These are phyloP conservation scores for Papiliotrema flavescens DNA, from an alignment of 1,284 basidiomycete genomes.

Conservation along the genomic window DNA sequence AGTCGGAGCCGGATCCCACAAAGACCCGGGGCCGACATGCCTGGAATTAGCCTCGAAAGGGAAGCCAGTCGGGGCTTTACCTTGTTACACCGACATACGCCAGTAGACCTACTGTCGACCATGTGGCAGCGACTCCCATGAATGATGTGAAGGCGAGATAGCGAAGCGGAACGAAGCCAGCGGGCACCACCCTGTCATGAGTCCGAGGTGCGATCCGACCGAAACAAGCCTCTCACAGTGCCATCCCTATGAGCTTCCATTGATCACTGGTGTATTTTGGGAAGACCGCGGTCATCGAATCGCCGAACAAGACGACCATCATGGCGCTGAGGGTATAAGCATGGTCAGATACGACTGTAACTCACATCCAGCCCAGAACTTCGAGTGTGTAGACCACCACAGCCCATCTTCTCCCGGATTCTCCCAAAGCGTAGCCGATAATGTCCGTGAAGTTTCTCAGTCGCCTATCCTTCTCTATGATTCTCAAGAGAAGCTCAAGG, in stretches of 20 bases:
- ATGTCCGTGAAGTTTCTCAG: slow-evolving; percentile 44
- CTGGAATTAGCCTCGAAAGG: background rate
- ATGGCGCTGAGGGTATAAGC: too few relatives aligned
- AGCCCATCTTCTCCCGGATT: slow-evolving; percentile 62
- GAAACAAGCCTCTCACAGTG: slow-evolving; percentile 56
- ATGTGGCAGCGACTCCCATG: slow-evolving; percentile 71
- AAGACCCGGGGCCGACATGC: slow-evolving; percentile 66
- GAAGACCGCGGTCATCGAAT: slow-evolving; percentile 70
- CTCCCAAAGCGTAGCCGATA: slow-evolving; percentile 53
- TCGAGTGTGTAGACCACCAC: slow-evolving; percentile 75
- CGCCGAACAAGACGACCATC: slow-evolving; percentile 76
- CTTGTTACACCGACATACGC: slow-evolving; percentile 65
- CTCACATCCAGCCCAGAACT: slow-evolving; percentile 60
- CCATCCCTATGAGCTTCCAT: slow-evolving; percentile 70
- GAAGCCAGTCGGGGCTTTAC: background rate
- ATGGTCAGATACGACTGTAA: too few relatives aligned
- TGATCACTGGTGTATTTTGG: slow-evolving; percentile 63
- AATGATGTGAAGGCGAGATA: slow-evolving; percentile 77
- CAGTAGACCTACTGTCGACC: slow-evolving; percentile 72
- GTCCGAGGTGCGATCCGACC: background rate
- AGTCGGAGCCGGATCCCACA: slow-evolving; percentile 72
- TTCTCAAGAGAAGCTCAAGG: slow-evolving; percentile 41
- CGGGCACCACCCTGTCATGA: slow-evolving; percentile 64
- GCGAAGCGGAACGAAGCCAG: slow-evolving; percentile 78
- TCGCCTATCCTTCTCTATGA: slow-evolving; percentile 41